Conservation (phyloP, 2,329 filamentous ascomycete species). For the Diaporthe velutina region DNA sequence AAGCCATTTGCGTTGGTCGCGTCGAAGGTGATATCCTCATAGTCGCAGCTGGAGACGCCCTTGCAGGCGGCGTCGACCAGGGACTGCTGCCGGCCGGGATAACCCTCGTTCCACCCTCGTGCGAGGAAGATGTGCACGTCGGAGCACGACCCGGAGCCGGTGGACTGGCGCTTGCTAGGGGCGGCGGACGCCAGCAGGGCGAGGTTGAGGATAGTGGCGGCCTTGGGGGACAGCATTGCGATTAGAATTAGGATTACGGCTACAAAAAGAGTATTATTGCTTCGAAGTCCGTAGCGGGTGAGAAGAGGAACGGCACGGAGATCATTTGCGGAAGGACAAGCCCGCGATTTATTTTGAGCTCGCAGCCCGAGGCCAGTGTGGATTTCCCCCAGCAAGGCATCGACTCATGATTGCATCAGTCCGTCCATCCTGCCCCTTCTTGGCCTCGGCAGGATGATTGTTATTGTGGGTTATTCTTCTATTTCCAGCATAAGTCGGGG, state of each 20-base stretch:
- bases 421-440: not conserved
- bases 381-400: not conserved
- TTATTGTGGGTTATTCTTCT: conserved; percentile 16
- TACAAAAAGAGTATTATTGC: not conserved
- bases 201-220: conserved; percentile 4
- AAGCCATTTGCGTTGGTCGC: conserved; percentile 1
- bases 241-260: conserved; percentile 16
- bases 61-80: conserved; percentile 34
- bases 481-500: not conserved
- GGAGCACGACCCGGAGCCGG: conserved; percentile 22
- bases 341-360: not conserved
- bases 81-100: conserved; percentile 33
- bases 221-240: conserved; percentile 14
- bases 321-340: not conserved
- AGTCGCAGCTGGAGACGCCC: conserved; percentile 25
- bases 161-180: conserved; percentile 42
- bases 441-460: conserved; percentile 12
- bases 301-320: not conserved
- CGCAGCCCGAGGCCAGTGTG: not conserved
- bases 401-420: conserved; percentile 19
- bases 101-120: conserved; percentile 34
- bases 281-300: not conserved
- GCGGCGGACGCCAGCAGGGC: conserved; percentile 10
- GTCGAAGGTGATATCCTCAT: conserved; percentile 31
- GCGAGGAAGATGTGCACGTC: conserved; percentile 38